Percentiles rank a stretch among this genome's conserved stretches.
These are phyloP conservation scores for Taphrina confusa DNA, from an alignment of 1,139 yeast genomes.

Conservation along the genomic window DNA sequence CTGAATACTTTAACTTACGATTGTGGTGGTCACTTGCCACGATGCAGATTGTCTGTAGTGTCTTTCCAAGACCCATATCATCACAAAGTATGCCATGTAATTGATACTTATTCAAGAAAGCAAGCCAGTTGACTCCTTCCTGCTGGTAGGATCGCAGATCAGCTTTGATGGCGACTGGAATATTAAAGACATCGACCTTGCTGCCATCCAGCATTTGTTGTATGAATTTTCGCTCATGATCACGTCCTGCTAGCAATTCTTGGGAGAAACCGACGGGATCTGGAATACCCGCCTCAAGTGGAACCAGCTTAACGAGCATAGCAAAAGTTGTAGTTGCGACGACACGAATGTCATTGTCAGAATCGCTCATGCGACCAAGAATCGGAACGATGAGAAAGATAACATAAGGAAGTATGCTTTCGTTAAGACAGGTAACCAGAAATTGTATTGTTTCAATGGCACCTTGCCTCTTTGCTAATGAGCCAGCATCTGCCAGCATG, in stretches of 20 bases:
- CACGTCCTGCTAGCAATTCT: conserved; percentile 82
- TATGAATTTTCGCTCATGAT: conserved; percentile 88
- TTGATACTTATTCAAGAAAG: conserved; percentile 90
- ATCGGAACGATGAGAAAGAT: conserved; percentile 95
- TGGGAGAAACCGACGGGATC: conserved; percentile 92
- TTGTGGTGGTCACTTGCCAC: conserved; percentile 93
- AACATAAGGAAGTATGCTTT: conserved; percentile 86
- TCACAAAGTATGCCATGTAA: conserved; percentile 96
- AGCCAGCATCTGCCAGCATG: conserved; percentile 76
- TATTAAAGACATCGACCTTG: conserved; percentile 78
- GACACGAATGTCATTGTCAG: conserved; percentile 83
- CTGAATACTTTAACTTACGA: conserved; percentile 66
- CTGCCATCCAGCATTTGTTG: conserved; percentile 99
- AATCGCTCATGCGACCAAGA: conserved; percentile 96
- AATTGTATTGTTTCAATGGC: conserved; percentile 90
- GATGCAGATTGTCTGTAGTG: conserved; percentile 94
- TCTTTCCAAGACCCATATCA: conserved; percentile 99
- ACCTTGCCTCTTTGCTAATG: conserved; percentile 80
- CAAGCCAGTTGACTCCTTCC: conserved; percentile 98
- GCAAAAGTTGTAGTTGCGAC: conserved; percentile 97
- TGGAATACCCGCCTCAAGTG: conserved; percentile 91
- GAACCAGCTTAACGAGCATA: conserved; percentile 88
- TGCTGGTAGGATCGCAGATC: conserved; percentile 93
- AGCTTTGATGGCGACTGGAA: conserved; percentile 91
- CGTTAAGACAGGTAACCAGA: conserved; percentile 80